These are phyloP conservation scores for Evansstolkia leycettana DNA, from an alignment of 495 filamentous ascomycete species.

Conservation along the genomic window DNA sequence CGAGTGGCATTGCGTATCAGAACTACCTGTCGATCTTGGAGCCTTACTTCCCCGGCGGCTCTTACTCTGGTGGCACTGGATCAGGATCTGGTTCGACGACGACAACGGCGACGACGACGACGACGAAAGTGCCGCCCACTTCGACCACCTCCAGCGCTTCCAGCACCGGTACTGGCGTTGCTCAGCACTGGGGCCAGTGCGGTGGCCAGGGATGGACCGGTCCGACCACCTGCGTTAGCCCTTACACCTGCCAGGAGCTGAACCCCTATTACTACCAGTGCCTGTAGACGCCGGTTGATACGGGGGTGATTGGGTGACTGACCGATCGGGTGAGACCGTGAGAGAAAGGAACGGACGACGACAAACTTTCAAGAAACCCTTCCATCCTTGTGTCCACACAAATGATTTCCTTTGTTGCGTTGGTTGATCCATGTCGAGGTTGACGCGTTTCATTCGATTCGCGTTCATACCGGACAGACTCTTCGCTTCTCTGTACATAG, in stretches of 20 bases:
- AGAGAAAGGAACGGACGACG: no score
- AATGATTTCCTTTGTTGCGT: no score
- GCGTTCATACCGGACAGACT: no score
- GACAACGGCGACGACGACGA: background rate
- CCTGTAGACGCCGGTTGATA: constrained; percentile 13
- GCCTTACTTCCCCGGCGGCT: background rate
- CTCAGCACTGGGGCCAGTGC: constrained; percentile 19
- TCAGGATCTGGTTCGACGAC: background rate
- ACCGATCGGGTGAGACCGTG: no score
- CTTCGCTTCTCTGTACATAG: no score
- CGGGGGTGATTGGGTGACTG: no score
- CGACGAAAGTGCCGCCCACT: background rate
- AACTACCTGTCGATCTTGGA: constrained; percentile 18
- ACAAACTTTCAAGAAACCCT: no score
- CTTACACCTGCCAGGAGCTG: constrained; percentile 19
- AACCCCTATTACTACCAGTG: constrained; percentile 37
- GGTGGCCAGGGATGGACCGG: constrained; percentile 28
- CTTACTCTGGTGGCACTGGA: background rate
- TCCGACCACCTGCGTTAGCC: constrained; percentile 21
- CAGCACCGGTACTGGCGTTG: background rate
- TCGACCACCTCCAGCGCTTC: background rate
- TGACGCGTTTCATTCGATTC: no score
- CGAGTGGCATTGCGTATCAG: constrained; percentile 37
- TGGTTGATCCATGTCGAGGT: no score
- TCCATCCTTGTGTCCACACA: no score